These are phyloP conservation scores for grape (Vitis vinifera) DNA, from an alignment of 164 flowering plant species.

Conservation along the genomic window DNA sequence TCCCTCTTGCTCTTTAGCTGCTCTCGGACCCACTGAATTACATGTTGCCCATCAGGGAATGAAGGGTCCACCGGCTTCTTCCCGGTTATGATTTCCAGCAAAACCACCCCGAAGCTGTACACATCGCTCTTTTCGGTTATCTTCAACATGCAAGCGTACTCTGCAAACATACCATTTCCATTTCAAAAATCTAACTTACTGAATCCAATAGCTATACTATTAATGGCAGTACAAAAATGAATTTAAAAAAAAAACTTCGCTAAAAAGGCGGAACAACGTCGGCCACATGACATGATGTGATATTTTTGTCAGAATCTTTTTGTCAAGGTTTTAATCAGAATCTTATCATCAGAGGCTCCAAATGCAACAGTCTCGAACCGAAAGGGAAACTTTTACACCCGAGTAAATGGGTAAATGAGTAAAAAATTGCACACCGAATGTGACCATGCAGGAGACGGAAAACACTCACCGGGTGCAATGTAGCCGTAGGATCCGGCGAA, in stretches of 20 bases:
- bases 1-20: constrained; percentile 63
- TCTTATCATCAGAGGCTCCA: no score
- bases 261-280: no score
- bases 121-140: constrained; percentile 85
- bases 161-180: constrained; percentile 26
- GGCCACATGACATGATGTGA: no score
- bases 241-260: no score
- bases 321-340: no score
- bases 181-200: no score
- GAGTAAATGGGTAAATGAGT: background rate
- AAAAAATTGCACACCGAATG: no score
- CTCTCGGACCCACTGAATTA: constrained; percentile 71
- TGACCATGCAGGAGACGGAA: background rate
- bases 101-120: constrained; percentile 75
- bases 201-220: no score
- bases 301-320: no score
- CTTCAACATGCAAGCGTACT: constrained; percentile 57
- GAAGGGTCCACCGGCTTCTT: constrained; percentile 72
- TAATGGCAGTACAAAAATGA: background rate
- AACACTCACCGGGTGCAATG: constrained; percentile 73
- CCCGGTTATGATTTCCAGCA: constrained; percentile 73
- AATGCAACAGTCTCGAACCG: no score
- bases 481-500: constrained; percentile 90
- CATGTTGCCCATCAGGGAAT: constrained; percentile 67
- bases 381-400: no score